Conservation (phyloP, 345 rosid species). For the Salix udensis region DNA sequence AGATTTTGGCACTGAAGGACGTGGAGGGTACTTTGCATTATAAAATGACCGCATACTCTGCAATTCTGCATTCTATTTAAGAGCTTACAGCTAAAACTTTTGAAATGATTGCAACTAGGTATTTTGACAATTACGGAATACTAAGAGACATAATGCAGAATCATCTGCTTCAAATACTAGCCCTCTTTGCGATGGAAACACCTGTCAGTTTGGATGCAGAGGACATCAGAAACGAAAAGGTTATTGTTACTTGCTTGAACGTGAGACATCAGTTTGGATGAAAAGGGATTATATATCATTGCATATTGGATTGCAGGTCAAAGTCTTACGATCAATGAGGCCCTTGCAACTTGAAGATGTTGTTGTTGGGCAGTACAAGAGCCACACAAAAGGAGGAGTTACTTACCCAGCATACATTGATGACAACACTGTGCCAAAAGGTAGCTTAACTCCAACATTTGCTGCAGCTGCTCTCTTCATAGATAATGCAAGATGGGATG, state of each 20-base stretch:
- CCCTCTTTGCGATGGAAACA: constrained; percentile 98
- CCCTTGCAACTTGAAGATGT: constrained; percentile 75
- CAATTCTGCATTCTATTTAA: neutral
- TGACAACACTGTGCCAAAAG: constrained; percentile 86
- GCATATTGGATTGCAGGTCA: constrained; percentile 56
- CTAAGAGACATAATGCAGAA: constrained; percentile 99
- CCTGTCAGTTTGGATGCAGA: constrained; percentile 99
- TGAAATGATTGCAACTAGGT: constrained; percentile 39
- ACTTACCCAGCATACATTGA: constrained; percentile 80
- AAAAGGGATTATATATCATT: neutral
- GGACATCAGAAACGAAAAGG: constrained; percentile 97
- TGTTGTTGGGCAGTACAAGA: constrained; percentile 86
- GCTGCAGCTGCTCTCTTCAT: constrained; percentile 99
- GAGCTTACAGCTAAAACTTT: constrained; percentile 1
- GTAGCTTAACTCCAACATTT: constrained; percentile 90
- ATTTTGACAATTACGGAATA: constrained; percentile 90
- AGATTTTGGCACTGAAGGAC: constrained; percentile 99
- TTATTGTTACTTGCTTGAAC: constrained; percentile 14
- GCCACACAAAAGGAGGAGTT: constrained; percentile 80
- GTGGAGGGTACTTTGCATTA: constrained; percentile 75
- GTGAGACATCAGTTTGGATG: neutral
- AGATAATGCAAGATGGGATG: constrained; percentile 98
- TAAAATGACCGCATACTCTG: neutral
- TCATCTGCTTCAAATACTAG: constrained; percentile 95
- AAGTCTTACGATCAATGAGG: constrained; percentile 94